phyloP scores from a whole-genome alignment of 1,139 yeast species.

The Yamadazyma pseudoaaseri region DNA sequence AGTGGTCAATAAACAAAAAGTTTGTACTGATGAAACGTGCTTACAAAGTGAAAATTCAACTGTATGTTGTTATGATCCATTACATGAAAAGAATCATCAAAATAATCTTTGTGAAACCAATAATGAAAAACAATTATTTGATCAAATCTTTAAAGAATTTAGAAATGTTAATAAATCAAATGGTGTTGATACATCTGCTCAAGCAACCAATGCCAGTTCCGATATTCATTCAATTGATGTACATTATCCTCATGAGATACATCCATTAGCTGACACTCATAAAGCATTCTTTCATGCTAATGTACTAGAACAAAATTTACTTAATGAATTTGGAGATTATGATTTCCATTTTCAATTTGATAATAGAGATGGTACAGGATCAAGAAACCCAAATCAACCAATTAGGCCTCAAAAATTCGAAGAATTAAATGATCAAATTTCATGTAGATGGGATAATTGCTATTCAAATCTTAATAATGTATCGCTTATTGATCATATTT shows the following conservation, averaged over 20 bases:
- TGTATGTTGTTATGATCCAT: slow-evolving; percentile 18
- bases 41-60: slow-evolving; percentile 11
- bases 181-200: neutral
- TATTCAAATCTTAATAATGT: slow-evolving; percentile 37
- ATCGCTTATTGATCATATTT: slow-evolving; percentile 55
- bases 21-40: slow-evolving; percentile 14
- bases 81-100: slow-evolving; percentile 17
- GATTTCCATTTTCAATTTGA: slow-evolving; percentile 45
- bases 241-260: slow-evolving; percentile 40
- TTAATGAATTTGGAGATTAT: slow-evolving; percentile 27
- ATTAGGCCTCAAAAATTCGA: slow-evolving; percentile 3
- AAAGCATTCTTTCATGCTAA: slow-evolving; percentile 49
- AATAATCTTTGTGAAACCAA: slow-evolving; percentile 29
- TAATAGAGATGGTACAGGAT: no score
- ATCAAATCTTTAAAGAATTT: slow-evolving; percentile 15
- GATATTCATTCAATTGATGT: slow-evolving; percentile 14
- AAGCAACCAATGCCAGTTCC: neutral
- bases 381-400: neutral
- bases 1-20: neutral
- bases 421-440: slow-evolving; percentile 7
- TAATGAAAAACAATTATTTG: slow-evolving; percentile 15
- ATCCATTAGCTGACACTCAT: slow-evolving; percentile 28
- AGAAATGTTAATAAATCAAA: slow-evolving; percentile 14
- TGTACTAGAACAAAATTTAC: slow-evolving; percentile 25
- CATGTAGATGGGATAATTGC: slow-evolving; percentile 64